Percentiles rank a stretch among this genome's conserved stretches.
phyloP scores from a whole-genome alignment of 2,329 filamentous ascomycete species.

The Sclerotinia borealis region DNA sequence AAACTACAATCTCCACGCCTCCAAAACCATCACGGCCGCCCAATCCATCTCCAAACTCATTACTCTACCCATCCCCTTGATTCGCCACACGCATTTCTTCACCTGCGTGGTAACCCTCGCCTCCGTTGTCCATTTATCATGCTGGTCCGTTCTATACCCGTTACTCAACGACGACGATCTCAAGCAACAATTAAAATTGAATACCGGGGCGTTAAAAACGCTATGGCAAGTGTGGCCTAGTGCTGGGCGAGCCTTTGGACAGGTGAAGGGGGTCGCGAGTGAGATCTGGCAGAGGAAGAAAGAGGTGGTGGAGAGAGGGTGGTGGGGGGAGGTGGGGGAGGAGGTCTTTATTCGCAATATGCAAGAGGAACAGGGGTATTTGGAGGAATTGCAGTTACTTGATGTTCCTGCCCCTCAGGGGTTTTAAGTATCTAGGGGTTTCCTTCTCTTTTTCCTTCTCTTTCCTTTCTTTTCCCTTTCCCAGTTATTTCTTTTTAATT shows the following conservation, averaged over 20 bases:
- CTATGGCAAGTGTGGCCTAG: conserved; percentile 29
- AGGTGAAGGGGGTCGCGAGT: conserved; percentile 73
- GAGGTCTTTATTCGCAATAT: conserved; percentile 31
- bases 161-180: conserved; percentile 53
- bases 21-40: conserved; percentile 74
- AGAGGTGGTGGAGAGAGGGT: conserved; percentile 25
- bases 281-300: conserved; percentile 50
- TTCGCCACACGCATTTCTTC: conserved; percentile 77
- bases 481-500: background rate
- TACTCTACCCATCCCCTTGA: conserved; percentile 64
- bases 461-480: background rate
- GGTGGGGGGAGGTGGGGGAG: conserved; percentile 27
- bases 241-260: conserved; percentile 58
- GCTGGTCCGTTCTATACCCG: conserved; percentile 50
- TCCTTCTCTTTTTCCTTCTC: too few species aligned
- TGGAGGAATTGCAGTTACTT: conserved; percentile 30
- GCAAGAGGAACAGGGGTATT: conserved; percentile 30
- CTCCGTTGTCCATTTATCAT: conserved; percentile 75
- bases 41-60: conserved; percentile 70
- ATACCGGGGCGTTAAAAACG: conserved; percentile 40
- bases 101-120: conserved; percentile 73
- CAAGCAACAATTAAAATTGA: conserved; percentile 71
- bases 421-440: background rate
- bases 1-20: conserved; percentile 51
- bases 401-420: conserved; percentile 1